Evolutionary conservation across 306 rosid species (phyloP), one percentile per base, ranked within the genome.

Genomic region (Lagenaria siceraria): DNA sequence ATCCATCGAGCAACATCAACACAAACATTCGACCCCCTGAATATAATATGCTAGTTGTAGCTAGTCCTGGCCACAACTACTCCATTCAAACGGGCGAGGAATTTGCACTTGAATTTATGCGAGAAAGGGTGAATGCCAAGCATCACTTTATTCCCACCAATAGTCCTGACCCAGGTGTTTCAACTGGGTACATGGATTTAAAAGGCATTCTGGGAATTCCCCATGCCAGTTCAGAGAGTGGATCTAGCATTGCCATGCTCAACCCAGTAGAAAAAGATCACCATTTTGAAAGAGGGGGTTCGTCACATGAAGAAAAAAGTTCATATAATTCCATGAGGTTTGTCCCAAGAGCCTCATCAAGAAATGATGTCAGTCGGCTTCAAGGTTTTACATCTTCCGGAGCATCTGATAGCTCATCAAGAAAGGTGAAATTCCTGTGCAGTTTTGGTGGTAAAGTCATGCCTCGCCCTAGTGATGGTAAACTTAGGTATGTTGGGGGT

Each of bases 1-100:
- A 88, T 69, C 90, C 82, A 13, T 78, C 83, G 36, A 86, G 85
- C 76, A 81, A 80, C 74, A 65, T 86, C 21, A 81, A 81, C 80
- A 65, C 83, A 12, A 87, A 90, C 77, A 77, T 84, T 77, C 83
- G 96, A 21, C 92, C 94, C 65, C 87, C 88, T 25, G 88, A 86
- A 60, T 84, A 68, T 81, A 89, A 77, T 61, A 77, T 84, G 80
- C 69, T 88, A 19, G 88, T 72, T 78, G 86, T 85, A 75, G 84
- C 85, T 59, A 87, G 86, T 82, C 96, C 96, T 43, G 97, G 86
- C 22, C 90, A 82, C 77, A 87, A 92, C 82, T 92, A 78, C 85
- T 92, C 97, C 83, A 92, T 92, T 77, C 97, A 90, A 84, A 92
- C 97, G 59, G 97, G 97, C 38, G 97, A 92, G 84, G 97, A 92